Evolutionary conservation across 345 rosid genomes (phyloP), one percentile per base, ranked within the genome.

Genomic region (Diplotaxis tenuifolia): DNA sequence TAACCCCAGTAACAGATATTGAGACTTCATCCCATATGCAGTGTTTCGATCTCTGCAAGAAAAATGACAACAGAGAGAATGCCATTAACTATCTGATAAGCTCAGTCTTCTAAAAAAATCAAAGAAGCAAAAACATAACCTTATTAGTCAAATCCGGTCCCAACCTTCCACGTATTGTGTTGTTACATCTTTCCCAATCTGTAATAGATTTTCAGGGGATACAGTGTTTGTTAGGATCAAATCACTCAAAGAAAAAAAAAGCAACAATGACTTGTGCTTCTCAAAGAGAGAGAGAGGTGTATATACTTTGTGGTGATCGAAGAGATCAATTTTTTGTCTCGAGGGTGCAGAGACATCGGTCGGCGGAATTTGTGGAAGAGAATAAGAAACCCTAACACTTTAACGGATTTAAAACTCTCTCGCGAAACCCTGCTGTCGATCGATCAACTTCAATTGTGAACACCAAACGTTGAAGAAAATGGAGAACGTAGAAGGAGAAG

Each of bases 21-120:
- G 99, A 95, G 63, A 85, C 96, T 81, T 95, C 99, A 78, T 95
- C 99, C 99, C 99, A 95, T 70, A 95, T 87, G 79, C 99, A 61
- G 99, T 92, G 80, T 95, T 95, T 82, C 99, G 85, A 81, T 95
- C 99, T 89, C 99, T 95, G 86, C 54, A 61, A 80, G 65, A 65
- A 36, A 38, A 22, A 21, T 23, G 18, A 6, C 25, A 58, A 10
- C 1, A 55, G 21, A 42, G 42, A 60, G 25, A 56, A 16, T 59
- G 31, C 28, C 38, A n/a, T 21, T 3, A 23, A n/a, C n/a, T 2
- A 62, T 54, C 40, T n/a, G 29, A 69, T 53, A 65, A 55, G 62
- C 47, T 16, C 28, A 47, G 34, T 6, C 2, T 27, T 50, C 15
- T 4, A 54, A 21, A 3, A 55, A 56, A 65, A n/a, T n/a, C n/a